Percentiles rank a stretch among this genome's conserved stretches.
These are phyloP conservation scores for Gossypium lobatum DNA, from an alignment of 441 rosid genomes.

Conservation along the genomic window DNA sequence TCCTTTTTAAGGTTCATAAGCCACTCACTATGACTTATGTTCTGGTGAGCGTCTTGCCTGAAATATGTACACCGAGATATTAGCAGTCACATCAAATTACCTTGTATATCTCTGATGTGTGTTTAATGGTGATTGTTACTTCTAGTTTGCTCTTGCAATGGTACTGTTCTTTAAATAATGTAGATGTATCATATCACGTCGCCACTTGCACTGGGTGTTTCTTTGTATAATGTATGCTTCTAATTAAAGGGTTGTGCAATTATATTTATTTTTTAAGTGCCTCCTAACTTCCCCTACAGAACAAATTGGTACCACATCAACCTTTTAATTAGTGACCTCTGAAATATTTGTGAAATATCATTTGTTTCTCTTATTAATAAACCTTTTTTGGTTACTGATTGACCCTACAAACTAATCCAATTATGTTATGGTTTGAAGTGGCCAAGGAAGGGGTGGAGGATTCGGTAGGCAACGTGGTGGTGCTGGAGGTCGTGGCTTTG, in stretches of 20 bases:
- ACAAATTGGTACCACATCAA: neutral
- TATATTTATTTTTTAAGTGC: neutral
- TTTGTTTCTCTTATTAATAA: neutral
- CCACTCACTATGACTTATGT: neutral
- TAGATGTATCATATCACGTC: neutral
- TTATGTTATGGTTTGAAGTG: constrained; percentile 23
- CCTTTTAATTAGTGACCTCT: neutral
- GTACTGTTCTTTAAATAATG: neutral
- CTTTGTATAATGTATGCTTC: neutral
- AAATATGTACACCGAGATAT: neutral
- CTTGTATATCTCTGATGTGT: neutral
- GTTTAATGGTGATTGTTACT: neutral
- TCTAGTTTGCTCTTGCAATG: neutral
- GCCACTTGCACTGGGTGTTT: neutral
- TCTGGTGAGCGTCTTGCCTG: neutral
- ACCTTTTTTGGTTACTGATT: neutral
- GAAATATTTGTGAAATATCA: neutral
- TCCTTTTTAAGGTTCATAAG: neutral
- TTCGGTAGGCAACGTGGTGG: constrained; percentile 49
- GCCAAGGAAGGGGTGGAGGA: constrained; percentile 51
- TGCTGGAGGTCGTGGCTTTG: constrained; percentile 40
- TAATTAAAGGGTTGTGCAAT: neutral
- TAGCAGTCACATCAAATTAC: neutral
- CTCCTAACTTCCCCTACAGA: neutral
- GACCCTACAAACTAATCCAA: neutral